phyloP scores from a whole-genome alignment of 2,329 filamentous ascomycete species.

The Coniochaeta sp. region DNA sequence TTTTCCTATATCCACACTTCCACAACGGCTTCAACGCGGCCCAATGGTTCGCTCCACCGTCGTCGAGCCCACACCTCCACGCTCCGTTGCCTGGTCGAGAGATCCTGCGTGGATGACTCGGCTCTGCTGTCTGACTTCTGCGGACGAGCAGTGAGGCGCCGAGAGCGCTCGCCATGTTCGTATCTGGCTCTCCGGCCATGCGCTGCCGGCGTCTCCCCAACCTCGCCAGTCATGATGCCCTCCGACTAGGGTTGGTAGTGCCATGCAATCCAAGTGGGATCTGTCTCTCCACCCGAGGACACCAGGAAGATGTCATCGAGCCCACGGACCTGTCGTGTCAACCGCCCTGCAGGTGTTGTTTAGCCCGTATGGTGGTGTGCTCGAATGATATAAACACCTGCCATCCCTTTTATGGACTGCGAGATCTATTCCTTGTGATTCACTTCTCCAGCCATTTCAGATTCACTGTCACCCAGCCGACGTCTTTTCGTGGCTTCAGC shows the following conservation, averaged over 20 bases:
- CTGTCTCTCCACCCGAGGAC: neutral
- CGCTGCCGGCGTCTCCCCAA: neutral
- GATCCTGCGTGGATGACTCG: neutral
- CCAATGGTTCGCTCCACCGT: neutral
- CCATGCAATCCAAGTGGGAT: constrained; percentile 4
- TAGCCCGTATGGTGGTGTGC: neutral
- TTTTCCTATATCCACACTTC: neutral
- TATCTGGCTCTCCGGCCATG: neutral
- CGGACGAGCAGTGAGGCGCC: neutral
- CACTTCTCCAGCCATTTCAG: constrained; percentile 7
- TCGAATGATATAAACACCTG: neutral
- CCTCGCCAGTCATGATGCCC: neutral
- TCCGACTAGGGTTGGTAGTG: neutral
- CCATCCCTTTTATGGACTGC: neutral
- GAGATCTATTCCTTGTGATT: neutral
- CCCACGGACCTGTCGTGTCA: neutral
- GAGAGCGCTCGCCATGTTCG: neutral
- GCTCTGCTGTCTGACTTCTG: neutral
- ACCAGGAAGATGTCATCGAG: neutral
- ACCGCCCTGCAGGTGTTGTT: neutral
- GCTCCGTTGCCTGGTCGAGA: constrained; percentile 1
- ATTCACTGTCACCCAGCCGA: constrained; percentile 12
- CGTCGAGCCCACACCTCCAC: neutral
- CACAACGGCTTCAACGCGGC: neutral
- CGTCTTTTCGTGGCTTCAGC: constrained; percentile 7